Conservation (phyloP, 306 rosid genomes). For the Cajanus cajan region DNA sequence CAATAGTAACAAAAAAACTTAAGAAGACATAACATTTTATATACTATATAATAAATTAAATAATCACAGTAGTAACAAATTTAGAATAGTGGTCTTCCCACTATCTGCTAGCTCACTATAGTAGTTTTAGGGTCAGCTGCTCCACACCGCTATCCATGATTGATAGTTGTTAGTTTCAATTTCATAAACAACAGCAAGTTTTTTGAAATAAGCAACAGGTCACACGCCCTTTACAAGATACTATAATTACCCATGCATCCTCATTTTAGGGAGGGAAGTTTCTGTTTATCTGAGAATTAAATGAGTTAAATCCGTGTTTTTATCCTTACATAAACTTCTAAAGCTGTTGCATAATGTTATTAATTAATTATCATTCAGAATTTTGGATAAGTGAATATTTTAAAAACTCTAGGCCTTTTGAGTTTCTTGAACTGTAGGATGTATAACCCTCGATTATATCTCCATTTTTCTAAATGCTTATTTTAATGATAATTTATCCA, state of each 20-base stretch:
- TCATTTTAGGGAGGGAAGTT: too few species aligned
- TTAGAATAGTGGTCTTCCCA: too few species aligned
- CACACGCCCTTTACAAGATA: neutral
- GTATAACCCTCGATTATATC: constrained; percentile 4
- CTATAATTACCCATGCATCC: neutral
- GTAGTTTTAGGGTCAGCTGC: too few species aligned
- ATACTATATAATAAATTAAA: too few species aligned
- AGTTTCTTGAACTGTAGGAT: neutral
- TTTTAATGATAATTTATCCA: constrained; percentile 39
- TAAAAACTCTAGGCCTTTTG: neutral
- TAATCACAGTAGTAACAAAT: too few species aligned
- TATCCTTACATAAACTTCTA: neutral
- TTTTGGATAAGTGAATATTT: neutral
- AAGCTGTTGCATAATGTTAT: constrained; percentile 11
- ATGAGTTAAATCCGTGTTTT: neutral
- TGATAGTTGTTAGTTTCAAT: neutral
- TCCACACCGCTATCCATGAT: too few species aligned
- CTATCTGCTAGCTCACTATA: too few species aligned
- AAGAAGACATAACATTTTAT: too few species aligned
- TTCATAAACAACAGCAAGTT: neutral
- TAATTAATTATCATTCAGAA: neutral
- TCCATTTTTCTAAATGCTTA: constrained; percentile 31
- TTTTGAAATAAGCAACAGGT: neutral
- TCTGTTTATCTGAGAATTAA: neutral
- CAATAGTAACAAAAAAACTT: too few species aligned